Conservation (phyloP, 2,329 filamentous ascomycete genomes). For the Thielaviopsis cerberus region DNA sequence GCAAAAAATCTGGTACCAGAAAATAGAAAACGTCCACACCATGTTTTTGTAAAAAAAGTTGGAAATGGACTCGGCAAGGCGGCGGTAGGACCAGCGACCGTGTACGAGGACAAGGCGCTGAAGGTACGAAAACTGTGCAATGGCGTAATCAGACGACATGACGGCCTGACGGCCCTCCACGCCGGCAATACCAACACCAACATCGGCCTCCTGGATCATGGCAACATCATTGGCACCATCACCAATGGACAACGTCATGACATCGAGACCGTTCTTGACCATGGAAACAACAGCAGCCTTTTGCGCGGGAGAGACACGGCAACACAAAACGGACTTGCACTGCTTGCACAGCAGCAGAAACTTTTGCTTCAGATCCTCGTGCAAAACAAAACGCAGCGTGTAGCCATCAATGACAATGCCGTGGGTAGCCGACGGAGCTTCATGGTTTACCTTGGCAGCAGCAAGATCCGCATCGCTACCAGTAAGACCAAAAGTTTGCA, state of each 20-base stretch:
- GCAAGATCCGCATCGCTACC: constrained; percentile 74
- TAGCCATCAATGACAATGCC: constrained; percentile 91
- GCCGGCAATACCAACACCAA: constrained; percentile 90
- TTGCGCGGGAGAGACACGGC: constrained; percentile 87
- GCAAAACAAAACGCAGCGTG: constrained; percentile 70
- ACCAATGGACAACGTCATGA: constrained; percentile 86
- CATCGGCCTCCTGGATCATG: constrained; percentile 94
- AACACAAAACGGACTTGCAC: constrained; percentile 91
- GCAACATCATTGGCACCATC: neutral
- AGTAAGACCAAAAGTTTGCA: constrained; percentile 56
- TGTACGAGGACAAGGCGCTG: constrained; percentile 74
- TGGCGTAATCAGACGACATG: constrained; percentile 92
- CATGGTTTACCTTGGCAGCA: constrained; percentile 62
- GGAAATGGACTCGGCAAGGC: constrained; percentile 79
- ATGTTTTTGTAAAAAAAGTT: constrained; percentile 99
- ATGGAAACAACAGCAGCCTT: constrained; percentile 93
- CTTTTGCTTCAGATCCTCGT: constrained; percentile 69
- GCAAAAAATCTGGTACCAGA: constrained; percentile 94
- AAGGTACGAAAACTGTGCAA: constrained; percentile 82
- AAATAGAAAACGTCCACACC: constrained; percentile 88
- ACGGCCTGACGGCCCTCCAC: constrained; percentile 81
- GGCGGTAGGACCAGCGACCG: constrained; percentile 88
- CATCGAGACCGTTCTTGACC: constrained; percentile 86
- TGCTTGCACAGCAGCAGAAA: constrained; percentile 92
- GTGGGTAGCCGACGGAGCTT: constrained; percentile 71